Percentiles rank a stretch among this genome's conserved stretches.
Conservation (phyloP, 2,329 filamentous ascomycete species). For the Malbranchea zuffiana region DNA sequence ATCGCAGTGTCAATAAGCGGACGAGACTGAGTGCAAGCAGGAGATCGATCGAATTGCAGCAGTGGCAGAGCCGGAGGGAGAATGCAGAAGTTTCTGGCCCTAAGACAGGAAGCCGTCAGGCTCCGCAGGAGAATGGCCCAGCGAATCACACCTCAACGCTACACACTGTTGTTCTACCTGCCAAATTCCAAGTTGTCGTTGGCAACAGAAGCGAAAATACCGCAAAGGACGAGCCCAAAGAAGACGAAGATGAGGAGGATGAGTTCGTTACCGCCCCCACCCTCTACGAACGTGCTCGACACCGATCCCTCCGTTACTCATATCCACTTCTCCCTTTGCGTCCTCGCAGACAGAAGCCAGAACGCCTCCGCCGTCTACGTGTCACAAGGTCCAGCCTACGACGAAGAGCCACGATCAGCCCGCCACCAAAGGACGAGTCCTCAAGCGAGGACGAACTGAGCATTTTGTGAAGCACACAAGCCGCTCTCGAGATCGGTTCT, state of each 20-base stretch:
- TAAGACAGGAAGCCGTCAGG: not conserved
- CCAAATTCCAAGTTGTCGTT: conserved; percentile 9
- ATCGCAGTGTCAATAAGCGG: not conserved
- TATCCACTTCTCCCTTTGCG: not conserved
- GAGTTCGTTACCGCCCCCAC: conserved; percentile 7
- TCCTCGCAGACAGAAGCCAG: not conserved
- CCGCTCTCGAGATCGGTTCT: not conserved
- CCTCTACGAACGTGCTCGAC: conserved; percentile 2
- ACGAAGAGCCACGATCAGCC: conserved; percentile 1
- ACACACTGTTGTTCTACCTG: conserved; percentile 4
- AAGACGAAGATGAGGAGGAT: conserved; percentile 11
- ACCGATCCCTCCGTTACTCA: conserved; percentile 3
- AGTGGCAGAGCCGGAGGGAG: not conserved
- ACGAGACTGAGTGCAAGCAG: not conserved
- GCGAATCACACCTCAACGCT: not conserved
- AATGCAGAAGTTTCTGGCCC: not conserved
- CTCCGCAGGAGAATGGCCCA: not conserved
- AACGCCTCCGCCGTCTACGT: conserved; percentile 1
- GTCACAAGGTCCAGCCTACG: not conserved
- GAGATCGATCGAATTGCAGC: not conserved
- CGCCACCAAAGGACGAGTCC: not conserved
- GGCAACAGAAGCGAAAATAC: not conserved
- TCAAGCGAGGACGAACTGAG: conserved; percentile 14
- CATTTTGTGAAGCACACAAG: conserved; percentile 4
- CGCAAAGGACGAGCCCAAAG: not conserved